These are phyloP conservation scores for Tuctoria greenei DNA, from an alignment of 176 grass and related monocot genomes.

Conservation along the genomic window DNA sequence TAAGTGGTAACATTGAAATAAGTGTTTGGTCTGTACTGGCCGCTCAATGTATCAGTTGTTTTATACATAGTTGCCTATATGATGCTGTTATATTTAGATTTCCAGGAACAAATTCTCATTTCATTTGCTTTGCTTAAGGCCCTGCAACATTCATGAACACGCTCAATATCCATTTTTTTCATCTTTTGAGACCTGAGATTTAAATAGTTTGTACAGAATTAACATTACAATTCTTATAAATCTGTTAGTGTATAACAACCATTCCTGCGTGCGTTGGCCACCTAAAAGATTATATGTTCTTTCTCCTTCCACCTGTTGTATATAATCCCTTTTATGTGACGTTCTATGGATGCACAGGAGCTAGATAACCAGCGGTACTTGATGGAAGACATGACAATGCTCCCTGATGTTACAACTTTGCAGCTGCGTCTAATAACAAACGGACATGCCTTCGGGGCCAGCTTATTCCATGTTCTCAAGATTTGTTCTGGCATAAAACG, in stretches of 20 bases:
- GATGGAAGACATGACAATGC: constrained; percentile 33
- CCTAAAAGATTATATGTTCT: background rate
- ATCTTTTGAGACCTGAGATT: background rate
- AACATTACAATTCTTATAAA: background rate
- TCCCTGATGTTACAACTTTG: constrained; percentile 22
- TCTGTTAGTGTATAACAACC: background rate
- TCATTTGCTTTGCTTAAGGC: background rate
- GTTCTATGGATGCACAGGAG: background rate
- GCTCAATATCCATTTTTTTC: background rate
- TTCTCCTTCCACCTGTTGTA: background rate
- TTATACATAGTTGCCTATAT: too few relatives aligned
- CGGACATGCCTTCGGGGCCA: constrained; percentile 2
- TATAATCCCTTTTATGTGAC: constrained; percentile 6
- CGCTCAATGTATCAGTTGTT: too few relatives aligned
- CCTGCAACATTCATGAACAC: background rate
- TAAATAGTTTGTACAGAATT: background rate
- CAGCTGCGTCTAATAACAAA: background rate
- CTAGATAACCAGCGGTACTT: background rate
- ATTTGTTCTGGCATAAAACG: background rate
- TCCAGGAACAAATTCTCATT: background rate
- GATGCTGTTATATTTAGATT: too few relatives aligned
- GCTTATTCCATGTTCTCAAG: constrained; percentile 7
- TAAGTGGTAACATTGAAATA: too few relatives aligned
- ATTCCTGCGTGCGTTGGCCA: background rate
- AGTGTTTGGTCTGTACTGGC: too few relatives aligned